Conservation (phyloP, 495 filamentous ascomycete genomes). For the Tuber borchii region DNA sequence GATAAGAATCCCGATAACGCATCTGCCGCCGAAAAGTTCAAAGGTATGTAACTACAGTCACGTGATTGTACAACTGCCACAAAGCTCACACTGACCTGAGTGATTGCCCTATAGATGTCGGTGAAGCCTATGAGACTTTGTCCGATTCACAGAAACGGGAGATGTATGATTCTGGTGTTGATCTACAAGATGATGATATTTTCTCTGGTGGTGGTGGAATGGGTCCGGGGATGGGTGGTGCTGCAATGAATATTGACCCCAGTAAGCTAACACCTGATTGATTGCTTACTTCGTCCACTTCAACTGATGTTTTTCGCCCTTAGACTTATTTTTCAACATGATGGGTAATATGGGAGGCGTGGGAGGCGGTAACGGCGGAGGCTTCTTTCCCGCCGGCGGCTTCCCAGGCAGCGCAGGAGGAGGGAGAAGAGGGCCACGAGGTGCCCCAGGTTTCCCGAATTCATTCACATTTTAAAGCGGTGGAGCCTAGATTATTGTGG, state of each 20-base stretch:
- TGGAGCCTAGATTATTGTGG: not conserved
- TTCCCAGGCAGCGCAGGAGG: slow-evolving; percentile 27
- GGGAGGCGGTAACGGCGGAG: slow-evolving; percentile 49
- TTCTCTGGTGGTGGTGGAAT: slow-evolving; percentile 65
- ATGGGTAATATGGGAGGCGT: slow-evolving; percentile 54
- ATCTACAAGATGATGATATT: slow-evolving; percentile 84
- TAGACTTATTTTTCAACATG: slow-evolving; percentile 64
- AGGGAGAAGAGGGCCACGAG: slow-evolving; percentile 19
- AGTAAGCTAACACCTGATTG: slow-evolving; percentile 25
- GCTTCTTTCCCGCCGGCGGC: slow-evolving; percentile 47
- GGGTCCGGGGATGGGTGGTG: slow-evolving; percentile 49
- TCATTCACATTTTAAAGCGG: slow-evolving; percentile 30
- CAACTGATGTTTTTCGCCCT: slow-evolving; percentile 10
- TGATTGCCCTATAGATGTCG: slow-evolving; percentile 34
- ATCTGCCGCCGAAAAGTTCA: slow-evolving; percentile 82
- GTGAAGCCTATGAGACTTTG: slow-evolving; percentile 42
- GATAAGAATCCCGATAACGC: slow-evolving; percentile 92
- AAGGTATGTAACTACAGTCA: slow-evolving; percentile 60
- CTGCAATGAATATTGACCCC: slow-evolving; percentile 53
- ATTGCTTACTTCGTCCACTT: not conserved
- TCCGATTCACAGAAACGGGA: slow-evolving; percentile 61
- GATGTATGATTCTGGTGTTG: slow-evolving; percentile 85
- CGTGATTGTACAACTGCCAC: slow-evolving; percentile 41
- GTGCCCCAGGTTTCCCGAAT: slow-evolving; percentile 25
- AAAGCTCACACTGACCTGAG: slow-evolving; percentile 55